phyloP scores from a whole-genome alignment of 208 protist genomes.

The Crithidia fasciculata region DNA sequence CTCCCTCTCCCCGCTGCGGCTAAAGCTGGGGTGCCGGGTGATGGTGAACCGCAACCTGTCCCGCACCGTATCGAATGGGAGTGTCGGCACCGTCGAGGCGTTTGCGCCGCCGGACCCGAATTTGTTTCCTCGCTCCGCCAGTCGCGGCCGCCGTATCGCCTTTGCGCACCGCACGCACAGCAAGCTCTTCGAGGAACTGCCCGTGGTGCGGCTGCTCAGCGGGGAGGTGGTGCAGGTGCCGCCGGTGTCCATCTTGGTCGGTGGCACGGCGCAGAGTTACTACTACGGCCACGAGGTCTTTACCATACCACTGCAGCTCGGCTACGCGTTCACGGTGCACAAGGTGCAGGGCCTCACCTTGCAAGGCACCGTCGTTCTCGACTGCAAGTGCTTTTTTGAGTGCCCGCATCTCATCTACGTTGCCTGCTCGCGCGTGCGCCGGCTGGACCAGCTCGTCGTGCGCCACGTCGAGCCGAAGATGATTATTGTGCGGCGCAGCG shows the following conservation, averaged over 20 bases:
- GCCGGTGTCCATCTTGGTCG: conserved; percentile 57
- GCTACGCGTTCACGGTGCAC: conserved; percentile 93
- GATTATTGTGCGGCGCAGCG: conserved; percentile 77
- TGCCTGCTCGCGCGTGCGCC: conserved; percentile 82
- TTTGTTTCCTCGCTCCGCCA: conserved; percentile 70
- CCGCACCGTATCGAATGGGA: conserved; percentile 86
- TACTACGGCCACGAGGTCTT: conserved; percentile 88
- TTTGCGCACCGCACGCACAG: conserved; percentile 38
- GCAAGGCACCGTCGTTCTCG: conserved; percentile 81
- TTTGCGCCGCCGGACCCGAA: conserved; percentile 67
- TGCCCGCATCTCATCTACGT: conserved; percentile 93
- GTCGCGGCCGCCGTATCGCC: conserved; percentile 11
- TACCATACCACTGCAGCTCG: conserved; percentile 83
- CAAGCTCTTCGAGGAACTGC: conserved; percentile 65
- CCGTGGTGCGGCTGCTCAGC: conserved; percentile 80
- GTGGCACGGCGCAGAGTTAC: conserved; percentile 73
- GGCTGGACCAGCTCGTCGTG: conserved; percentile 85
- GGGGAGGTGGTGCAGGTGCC: conserved; percentile 85
- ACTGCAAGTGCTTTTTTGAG: conserved; percentile 88
- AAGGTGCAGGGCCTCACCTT: conserved; percentile 93
- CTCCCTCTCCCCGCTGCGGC: conserved; percentile 65
- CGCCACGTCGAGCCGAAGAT: conserved; percentile 73
- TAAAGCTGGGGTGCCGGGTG: conserved; percentile 89
- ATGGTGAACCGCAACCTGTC: conserved; percentile 93
- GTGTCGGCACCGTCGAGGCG: conserved; percentile 86